These are phyloP conservation scores for Candida sphagnicola DNA, from an alignment of 805 yeast species.

Conservation along the genomic window DNA sequence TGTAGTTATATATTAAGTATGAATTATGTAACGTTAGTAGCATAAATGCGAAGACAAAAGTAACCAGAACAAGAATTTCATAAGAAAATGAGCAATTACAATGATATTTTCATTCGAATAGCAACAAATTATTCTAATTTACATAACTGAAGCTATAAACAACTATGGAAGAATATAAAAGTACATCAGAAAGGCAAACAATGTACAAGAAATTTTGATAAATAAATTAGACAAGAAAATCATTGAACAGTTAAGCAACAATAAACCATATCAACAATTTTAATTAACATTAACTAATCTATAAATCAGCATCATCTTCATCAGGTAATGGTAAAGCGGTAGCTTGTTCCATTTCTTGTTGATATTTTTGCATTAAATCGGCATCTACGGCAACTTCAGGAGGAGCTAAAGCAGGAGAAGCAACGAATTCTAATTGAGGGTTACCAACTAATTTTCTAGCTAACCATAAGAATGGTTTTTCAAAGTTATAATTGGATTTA, in stretches of 20 bases:
- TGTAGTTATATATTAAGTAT: no score
- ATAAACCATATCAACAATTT: no score
- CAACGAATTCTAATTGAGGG: constrained; percentile 97
- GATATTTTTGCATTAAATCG: constrained; percentile 95
- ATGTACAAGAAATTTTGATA: not conserved
- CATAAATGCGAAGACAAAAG: no score
- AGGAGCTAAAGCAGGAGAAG: constrained; percentile 99
- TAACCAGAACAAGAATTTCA: constrained; percentile 23
- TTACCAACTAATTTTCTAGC: constrained; percentile 99
- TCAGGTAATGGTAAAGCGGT: constrained; percentile 99
- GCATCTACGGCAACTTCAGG: constrained; percentile 98
- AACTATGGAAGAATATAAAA: constrained; percentile 3
- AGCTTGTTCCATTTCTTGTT: constrained; percentile 99
- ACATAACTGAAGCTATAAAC: constrained; percentile 2
- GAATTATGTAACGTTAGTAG: no score
- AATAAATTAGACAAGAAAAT: no score
- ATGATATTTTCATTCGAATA: not conserved
- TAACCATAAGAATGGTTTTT: constrained; percentile 99
- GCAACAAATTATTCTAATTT: constrained; percentile 2
- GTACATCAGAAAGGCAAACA: not conserved
- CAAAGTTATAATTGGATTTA: constrained; percentile 98
- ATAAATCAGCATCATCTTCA: constrained; percentile 99
- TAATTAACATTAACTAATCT: constrained; percentile 33
- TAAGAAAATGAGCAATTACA: constrained; percentile 10
- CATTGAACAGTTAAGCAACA: no score